These are phyloP conservation scores for Nepenthes mirabilis DNA, from an alignment of 148 eudicot genomes.

Conservation along the genomic window DNA sequence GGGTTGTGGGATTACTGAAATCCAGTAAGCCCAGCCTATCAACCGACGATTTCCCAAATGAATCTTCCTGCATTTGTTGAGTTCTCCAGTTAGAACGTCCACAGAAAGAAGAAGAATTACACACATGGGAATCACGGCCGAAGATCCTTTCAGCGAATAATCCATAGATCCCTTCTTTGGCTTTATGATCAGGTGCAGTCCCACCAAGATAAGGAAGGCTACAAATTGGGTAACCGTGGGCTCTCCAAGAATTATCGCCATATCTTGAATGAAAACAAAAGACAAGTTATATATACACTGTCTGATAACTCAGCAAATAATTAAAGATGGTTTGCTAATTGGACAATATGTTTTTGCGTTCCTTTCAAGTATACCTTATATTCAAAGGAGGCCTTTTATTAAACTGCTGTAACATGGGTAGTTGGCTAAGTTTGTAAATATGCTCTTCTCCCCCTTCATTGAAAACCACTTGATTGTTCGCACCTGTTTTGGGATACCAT, in stretches of 20 bases:
- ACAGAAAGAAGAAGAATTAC: not conserved
- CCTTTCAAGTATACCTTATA: slow-evolving; percentile 28
- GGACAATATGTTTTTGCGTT: not conserved
- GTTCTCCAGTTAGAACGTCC: not conserved
- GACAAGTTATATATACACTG: not conserved
- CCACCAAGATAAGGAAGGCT: not conserved
- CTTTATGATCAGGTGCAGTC: not conserved
- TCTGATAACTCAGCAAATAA: not conserved
- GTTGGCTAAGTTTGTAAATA: slow-evolving; percentile 59
- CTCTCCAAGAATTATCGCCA: not conserved
- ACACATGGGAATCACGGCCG: not conserved
- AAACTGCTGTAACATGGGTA: slow-evolving; percentile 58
- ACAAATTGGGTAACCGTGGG: not conserved
- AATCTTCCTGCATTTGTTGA: not conserved
- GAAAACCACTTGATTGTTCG: slow-evolving; percentile 38
- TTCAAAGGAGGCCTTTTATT: slow-evolving; percentile 32
- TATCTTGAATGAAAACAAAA: not conserved
- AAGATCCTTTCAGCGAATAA: not conserved
- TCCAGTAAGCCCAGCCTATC: not conserved
- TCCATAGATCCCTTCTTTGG: not conserved
- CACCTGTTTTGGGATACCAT: slow-evolving; percentile 8
- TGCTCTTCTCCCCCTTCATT: slow-evolving; percentile 40
- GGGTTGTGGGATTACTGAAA: not conserved
- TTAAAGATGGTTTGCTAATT: not conserved
- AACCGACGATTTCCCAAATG: not conserved